Conservation (phyloP, 1,139 yeast species). For the Pichia sp. region DNA sequence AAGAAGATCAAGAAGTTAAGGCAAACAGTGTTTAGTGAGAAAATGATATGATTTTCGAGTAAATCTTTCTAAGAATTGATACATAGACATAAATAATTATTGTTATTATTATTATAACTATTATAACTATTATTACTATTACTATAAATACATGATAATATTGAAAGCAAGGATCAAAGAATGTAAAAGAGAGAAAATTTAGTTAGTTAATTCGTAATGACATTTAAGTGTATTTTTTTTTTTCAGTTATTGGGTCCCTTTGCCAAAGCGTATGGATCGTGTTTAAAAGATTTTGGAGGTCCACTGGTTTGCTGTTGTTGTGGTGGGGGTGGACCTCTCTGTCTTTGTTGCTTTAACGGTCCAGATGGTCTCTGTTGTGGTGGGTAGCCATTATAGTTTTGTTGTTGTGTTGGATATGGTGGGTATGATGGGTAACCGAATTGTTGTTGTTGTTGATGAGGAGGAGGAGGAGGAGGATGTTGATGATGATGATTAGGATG, state of each 20-base stretch:
- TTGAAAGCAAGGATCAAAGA: no score
- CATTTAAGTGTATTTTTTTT: no score
- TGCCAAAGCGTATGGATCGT: slow-evolving; percentile 18
- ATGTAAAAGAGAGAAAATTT: no score
- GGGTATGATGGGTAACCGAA: background rate
- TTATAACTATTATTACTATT: no score
- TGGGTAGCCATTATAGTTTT: background rate
- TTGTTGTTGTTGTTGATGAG: slow-evolving; percentile 1
- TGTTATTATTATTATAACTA: no score
- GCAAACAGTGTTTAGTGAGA: slow-evolving; percentile 28
- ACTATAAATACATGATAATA: no score
- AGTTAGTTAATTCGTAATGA: no score
- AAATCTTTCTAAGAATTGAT: background rate
- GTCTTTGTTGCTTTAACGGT: slow-evolving; percentile 4
- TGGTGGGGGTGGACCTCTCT: slow-evolving; percentile 12
- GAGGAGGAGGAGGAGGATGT: background rate
- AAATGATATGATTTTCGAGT: background rate
- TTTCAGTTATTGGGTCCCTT: slow-evolving; percentile 2
- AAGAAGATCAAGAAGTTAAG: slow-evolving; percentile 55
- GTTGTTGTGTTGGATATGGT: background rate
- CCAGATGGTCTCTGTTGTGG: slow-evolving; percentile 2
- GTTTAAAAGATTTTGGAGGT: slow-evolving; percentile 14
- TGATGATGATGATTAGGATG: slow-evolving; percentile 1
- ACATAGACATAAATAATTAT: no score
- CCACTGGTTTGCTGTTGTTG: slow-evolving; percentile 8